Percentiles rank a stretch among this genome's conserved stretches.
phyloP scores from a whole-genome alignment of 2,329 filamentous ascomycete genomes.

The Ceratocystis albifundus region DNA sequence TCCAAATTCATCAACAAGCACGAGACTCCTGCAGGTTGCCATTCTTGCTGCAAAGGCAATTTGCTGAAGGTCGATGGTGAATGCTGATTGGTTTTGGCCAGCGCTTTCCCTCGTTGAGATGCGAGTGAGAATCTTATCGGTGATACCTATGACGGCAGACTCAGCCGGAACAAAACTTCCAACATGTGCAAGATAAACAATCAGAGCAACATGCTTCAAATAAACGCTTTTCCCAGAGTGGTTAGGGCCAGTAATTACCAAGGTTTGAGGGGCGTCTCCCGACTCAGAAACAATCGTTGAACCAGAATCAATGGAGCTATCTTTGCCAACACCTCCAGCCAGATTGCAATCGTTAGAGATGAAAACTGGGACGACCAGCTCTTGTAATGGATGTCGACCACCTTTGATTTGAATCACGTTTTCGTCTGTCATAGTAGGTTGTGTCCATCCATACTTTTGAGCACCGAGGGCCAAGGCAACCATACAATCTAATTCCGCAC shows the following conservation, averaged over 20 bases:
- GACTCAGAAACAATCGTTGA: neutral
- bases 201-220: conserved; percentile 81
- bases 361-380: conserved; percentile 67
- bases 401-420: conserved; percentile 62
- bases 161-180: conserved; percentile 84
- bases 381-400: conserved; percentile 81
- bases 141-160: conserved; percentile 65
- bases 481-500: conserved; percentile 78
- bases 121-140: conserved; percentile 82
- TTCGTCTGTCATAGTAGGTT: conserved; percentile 55
- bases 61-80: conserved; percentile 74
- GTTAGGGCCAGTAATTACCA: conserved; percentile 85
- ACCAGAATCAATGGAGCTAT: neutral
- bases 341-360: conserved; percentile 73
- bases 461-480: conserved; percentile 71
- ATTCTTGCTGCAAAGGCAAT: conserved; percentile 64
- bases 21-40: conserved; percentile 61
- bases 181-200: conserved; percentile 84
- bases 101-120: conserved; percentile 62
- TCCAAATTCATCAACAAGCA: conserved; percentile 88
- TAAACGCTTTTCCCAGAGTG: conserved; percentile 96
- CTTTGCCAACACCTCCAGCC: conserved; percentile 43
- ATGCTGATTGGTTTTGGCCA: conserved; percentile 48
- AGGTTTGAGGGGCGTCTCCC: conserved; percentile 35
- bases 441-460: conserved; percentile 56